Percentiles rank a stretch among this genome's conserved stretches.
Evolutionary conservation across 2,329 filamentous ascomycete genomes (phyloP).

Genomic region (Trichoderma pleuroti): DNA sequence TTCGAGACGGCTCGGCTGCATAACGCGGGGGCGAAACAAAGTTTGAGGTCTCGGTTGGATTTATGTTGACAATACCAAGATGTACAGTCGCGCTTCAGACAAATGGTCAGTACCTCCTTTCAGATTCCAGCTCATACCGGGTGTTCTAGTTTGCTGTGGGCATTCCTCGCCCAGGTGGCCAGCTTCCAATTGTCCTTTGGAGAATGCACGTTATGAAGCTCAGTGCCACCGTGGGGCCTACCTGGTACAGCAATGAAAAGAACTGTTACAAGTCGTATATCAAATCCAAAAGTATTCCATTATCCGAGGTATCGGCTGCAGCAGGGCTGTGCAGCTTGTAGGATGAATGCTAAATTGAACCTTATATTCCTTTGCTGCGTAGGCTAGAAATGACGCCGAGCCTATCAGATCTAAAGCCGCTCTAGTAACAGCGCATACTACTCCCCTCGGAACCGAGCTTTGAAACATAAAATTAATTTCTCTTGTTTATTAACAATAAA

Average conservation of each 20-base stretch:
- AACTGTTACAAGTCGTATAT: background rate
- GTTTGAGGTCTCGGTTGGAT: background rate
- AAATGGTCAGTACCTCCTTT: background rate
- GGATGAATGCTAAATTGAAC: background rate
- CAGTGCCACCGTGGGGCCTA: background rate
- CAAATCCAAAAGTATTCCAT: background rate
- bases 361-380: background rate
- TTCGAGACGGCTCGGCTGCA: background rate
- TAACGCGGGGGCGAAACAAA: background rate
- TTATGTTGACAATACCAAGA: background rate
- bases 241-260: background rate
- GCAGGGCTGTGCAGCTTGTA: background rate
- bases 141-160: background rate
- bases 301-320: background rate
- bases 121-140: background rate
- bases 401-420: background rate
- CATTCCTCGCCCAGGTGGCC: background rate
- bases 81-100: background rate
- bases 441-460: background rate
- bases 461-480: background rate
- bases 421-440: background rate
- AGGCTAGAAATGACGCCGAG: background rate
- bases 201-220: background rate
- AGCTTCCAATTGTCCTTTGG: background rate
- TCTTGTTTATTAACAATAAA: background rate